These are phyloP conservation scores for Antrodiella citrinella DNA, from an alignment of 768 basidiomycete species.

Conservation along the genomic window DNA sequence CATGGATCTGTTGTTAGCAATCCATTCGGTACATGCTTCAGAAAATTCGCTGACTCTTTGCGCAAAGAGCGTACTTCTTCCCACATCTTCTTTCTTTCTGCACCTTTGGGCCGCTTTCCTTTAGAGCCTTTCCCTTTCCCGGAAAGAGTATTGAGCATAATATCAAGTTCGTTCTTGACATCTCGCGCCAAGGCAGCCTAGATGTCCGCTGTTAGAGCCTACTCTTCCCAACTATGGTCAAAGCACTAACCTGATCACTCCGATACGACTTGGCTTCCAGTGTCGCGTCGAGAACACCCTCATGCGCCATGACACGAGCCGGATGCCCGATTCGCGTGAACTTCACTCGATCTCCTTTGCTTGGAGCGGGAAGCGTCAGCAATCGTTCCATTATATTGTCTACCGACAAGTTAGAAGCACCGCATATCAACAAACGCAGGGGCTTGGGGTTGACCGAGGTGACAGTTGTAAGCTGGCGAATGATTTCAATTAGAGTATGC, in stretches of 20 bases:
- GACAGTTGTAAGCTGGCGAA: constrained; percentile 65
- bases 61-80: constrained; percentile 78
- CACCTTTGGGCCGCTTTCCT: constrained; percentile 59
- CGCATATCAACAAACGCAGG: constrained; percentile 74
- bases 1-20: background rate
- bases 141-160: constrained; percentile 53
- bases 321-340: constrained; percentile 94
- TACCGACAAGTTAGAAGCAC: constrained; percentile 89
- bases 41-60: constrained; percentile 62
- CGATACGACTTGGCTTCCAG: constrained; percentile 65
- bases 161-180: constrained; percentile 80
- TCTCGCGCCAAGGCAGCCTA: constrained; percentile 84
- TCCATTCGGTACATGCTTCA: background rate
- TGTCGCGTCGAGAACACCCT: constrained; percentile 58
- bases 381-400: constrained; percentile 93
- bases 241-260: constrained; percentile 51
- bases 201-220: constrained; percentile 8
- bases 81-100: constrained; percentile 80
- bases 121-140: constrained; percentile 71
- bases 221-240: background rate
- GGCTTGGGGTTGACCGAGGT: constrained; percentile 41
- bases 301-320: constrained; percentile 76
- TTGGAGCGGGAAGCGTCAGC: constrained; percentile 45
- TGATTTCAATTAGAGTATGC: constrained; percentile 88
- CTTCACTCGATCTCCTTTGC: constrained; percentile 44